Percentiles rank a stretch among this genome's conserved stretches.
Evolutionary conservation across 164 flowering plant species (phyloP).

Genomic region (Liriodendron chinense): DNA sequence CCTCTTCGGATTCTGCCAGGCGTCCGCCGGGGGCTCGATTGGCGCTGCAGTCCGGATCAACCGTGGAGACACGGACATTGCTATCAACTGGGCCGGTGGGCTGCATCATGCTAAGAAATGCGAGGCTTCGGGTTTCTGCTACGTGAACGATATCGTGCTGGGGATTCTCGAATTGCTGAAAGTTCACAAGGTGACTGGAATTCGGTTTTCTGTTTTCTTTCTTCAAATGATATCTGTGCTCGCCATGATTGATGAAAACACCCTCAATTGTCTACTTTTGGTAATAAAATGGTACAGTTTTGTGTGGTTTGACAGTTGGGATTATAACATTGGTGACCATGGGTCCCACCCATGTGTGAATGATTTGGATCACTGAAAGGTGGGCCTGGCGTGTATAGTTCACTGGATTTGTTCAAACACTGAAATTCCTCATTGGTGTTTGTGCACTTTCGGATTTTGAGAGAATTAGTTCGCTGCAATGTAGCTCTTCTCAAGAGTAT

Average conservation of each 20-base stretch:
- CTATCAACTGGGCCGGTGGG: conserved; percentile 67
- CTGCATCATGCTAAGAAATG: conserved; percentile 61
- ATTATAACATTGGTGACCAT: no score
- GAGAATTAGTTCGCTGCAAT: not conserved
- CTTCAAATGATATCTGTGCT: not conserved
- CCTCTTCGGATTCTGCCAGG: conserved; percentile 48
- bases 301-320: no score
- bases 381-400: not conserved
- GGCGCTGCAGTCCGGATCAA: conserved; percentile 57
- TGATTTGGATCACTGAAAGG: no score
- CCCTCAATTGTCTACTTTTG: not conserved
- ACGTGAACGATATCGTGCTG: conserved; percentile 59
- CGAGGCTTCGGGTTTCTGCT: conserved; percentile 68
- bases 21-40: conserved; percentile 52
- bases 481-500: not conserved
- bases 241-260: no score
- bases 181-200: conserved; percentile 36
- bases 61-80: conserved; percentile 47
- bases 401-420: not conserved
- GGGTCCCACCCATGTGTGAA: no score
- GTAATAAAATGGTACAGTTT: not conserved
- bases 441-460: not conserved
- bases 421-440: not conserved
- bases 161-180: conserved; percentile 61
- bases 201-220: not conserved